Evolutionary conservation across 2,329 filamentous ascomycete species (phyloP), one percentile per base, ranked within the genome.

Genomic region (Rhinocladiella similis): DNA sequence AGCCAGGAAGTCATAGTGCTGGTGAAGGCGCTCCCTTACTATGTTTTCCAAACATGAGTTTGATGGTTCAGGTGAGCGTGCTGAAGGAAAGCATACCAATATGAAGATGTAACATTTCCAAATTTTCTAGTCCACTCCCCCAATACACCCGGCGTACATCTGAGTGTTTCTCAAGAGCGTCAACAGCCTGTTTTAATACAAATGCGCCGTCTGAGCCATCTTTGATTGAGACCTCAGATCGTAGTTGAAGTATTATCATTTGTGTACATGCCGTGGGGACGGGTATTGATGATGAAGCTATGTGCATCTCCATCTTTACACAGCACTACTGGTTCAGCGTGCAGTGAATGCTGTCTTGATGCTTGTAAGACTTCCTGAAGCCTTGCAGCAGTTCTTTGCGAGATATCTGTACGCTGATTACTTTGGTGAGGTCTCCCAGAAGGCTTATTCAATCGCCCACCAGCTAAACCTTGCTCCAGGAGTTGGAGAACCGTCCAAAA

Each of bases 61-160:
- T 22, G 46, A 18, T 48, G 22, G 46, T 33, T 9, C 46, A n/a
- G 3, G 9, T 10, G 27, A 29, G n/a, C 27, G 2, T 10, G 14
- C n/a, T 13, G 3, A 20, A 16, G n/a, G 16, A n/a, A n/a, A n/a
- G 48, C 52, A 22, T 49, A 54, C 52, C 52, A 29, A 54, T 20
- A 49, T 70, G 66, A 29, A 72, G 56, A 54, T 72, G 66, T 6
- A 69, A 62, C 25, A 66, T 64, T 25, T 63, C 60, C 5, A 60
- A 52, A 16, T 66, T 61, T 56, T 71, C 69, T 12, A 70, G 63
- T 25, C 68, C 57, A 41, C 65, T 51, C 12, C 68, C 69, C 67
- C 67, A 73, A 49, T 69, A 68, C 2, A 72, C 56, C 2, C 66
- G 61, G 6, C 54, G 46, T 46, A 70, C 68, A 3, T 63, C 67